phyloP scores from a whole-genome alignment of 2,329 filamentous ascomycete species.

The Graphium sp. region DNA sequence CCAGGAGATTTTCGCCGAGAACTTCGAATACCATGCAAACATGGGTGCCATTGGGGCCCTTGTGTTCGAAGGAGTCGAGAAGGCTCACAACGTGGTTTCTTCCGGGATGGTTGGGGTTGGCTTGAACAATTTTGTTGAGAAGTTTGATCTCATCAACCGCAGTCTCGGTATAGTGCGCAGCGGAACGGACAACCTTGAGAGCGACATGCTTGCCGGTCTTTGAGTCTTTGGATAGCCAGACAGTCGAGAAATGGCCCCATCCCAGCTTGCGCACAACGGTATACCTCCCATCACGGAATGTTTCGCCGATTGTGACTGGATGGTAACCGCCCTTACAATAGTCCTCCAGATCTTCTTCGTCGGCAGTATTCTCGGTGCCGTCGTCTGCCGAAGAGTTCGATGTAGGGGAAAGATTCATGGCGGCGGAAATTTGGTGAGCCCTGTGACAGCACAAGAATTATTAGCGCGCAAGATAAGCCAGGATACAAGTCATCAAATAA shows the following conservation, averaged over 20 bases:
- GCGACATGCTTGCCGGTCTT: conserved; percentile 84
- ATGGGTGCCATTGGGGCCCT: conserved; percentile 88
- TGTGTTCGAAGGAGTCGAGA: conserved; percentile 93
- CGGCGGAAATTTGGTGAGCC: conserved; percentile 35
- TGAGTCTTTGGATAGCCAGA: conserved; percentile 75
- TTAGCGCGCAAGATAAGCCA: conserved; percentile 6
- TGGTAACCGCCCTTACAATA: conserved; percentile 99
- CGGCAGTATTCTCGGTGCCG: conserved; percentile 76
- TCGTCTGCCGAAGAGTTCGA: conserved; percentile 70
- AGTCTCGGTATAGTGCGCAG: conserved; percentile 96
- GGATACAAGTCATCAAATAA: no score
- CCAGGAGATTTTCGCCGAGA: conserved; percentile 82
- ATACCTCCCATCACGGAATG: conserved; percentile 96
- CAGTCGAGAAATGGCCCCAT: conserved; percentile 98
- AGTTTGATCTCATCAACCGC: conserved; percentile 98
- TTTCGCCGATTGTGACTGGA: conserved; percentile 83
- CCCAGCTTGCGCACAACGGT: conserved; percentile 91
- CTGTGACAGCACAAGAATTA: conserved; percentile 17
- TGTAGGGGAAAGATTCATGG: conserved; percentile 56
- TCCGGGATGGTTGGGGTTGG: conserved; percentile 86
- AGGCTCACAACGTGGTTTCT: conserved; percentile 91
- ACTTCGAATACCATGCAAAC: conserved; percentile 99
- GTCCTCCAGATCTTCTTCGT: conserved; percentile 97
- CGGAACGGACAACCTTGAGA: conserved; percentile 92
- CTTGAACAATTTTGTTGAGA: conserved; percentile 89